A percentile compares a stretch with the other conserved stretches of the same genome.
phyloP scores from a whole-genome alignment of 2,329 filamentous ascomycete species.

The Neophaeococcomyces mojaviensis region DNA sequence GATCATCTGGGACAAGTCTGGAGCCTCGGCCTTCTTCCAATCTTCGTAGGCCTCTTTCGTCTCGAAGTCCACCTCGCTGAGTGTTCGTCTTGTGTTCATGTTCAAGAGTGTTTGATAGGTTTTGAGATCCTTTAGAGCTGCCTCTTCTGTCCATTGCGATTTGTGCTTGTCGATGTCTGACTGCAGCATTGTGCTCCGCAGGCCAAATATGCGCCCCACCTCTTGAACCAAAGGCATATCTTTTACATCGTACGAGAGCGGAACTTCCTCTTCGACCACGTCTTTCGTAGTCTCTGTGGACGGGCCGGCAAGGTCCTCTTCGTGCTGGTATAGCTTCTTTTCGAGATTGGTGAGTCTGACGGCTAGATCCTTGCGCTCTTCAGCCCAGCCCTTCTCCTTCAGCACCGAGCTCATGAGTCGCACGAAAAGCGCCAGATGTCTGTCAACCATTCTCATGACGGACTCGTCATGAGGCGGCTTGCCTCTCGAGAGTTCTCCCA shows the following conservation, averaged over 20 bases:
- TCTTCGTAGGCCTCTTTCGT: conserved; percentile 76
- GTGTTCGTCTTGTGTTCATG: conserved; percentile 65
- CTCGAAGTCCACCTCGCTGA: conserved; percentile 82
- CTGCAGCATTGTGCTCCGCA: conserved; percentile 72
- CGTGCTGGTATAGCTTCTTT: conserved; percentile 86
- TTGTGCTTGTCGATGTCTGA: conserved; percentile 78
- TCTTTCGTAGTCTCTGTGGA: conserved; percentile 49
- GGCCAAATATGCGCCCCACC: conserved; percentile 78
- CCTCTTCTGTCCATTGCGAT: conserved; percentile 79
- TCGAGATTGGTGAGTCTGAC: conserved; percentile 72
- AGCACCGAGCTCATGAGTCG: conserved; percentile 73
- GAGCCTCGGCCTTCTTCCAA: conserved; percentile 86
- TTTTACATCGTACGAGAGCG: conserved; percentile 84
- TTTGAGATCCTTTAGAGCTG: conserved; percentile 84
- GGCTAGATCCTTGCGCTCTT: conserved; percentile 77
- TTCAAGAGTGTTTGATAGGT: conserved; percentile 84
- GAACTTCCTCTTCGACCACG: conserved; percentile 69
- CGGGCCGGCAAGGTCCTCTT: conserved; percentile 69
- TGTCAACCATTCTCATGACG: conserved; percentile 87
- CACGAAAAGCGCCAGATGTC: conserved; percentile 90
- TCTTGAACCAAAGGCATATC: conserved; percentile 92
- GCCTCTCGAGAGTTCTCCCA: conserved; percentile 77
- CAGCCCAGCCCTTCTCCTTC: conserved; percentile 74
- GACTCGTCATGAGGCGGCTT: conserved; percentile 71
- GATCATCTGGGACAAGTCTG: conserved; percentile 88